Percentiles rank a stretch among this genome's conserved stretches.
These are phyloP conservation scores for Pyricularia sp. DNA, from an alignment of 2,329 filamentous ascomycete genomes.

Conservation along the genomic window DNA sequence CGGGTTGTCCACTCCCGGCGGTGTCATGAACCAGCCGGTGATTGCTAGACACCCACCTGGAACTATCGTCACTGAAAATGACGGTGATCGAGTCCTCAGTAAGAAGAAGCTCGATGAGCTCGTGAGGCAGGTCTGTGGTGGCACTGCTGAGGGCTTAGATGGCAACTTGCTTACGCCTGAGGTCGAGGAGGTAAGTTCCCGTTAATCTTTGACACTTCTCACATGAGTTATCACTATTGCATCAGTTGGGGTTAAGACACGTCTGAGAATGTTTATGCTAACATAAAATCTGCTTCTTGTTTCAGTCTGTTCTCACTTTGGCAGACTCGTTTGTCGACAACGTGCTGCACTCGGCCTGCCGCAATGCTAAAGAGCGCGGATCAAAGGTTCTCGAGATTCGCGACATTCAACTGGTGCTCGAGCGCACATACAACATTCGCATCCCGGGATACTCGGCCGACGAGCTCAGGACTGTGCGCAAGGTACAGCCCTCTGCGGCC, in stretches of 20 bases:
- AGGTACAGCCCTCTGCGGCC: constrained; percentile 75
- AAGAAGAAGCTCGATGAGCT: constrained; percentile 97
- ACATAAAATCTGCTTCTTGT: not conserved
- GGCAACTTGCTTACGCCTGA: constrained; percentile 78
- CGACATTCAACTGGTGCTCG: constrained; percentile 73
- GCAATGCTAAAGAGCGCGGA: constrained; percentile 85
- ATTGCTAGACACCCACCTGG: constrained; percentile 60
- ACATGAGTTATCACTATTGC: not conserved
- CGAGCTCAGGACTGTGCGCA: constrained; percentile 87
- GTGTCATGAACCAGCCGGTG: constrained; percentile 80
- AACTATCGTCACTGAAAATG: constrained; percentile 78
- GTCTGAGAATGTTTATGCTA: not conserved
- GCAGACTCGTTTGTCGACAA: constrained; percentile 94
- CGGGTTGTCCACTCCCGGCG: constrained; percentile 66
- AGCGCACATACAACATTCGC: constrained; percentile 80
- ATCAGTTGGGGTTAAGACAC: not conserved
- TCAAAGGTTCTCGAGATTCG: constrained; percentile 85
- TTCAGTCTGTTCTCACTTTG: constrained; percentile 72
- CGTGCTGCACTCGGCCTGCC: constrained; percentile 78
- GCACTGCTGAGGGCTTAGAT: constrained; percentile 60
- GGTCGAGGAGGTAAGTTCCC: constrained; percentile 73
- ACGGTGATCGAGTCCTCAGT: constrained; percentile 86
- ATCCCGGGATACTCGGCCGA: constrained; percentile 93
- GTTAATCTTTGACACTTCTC: not conserved
- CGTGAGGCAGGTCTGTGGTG: constrained; percentile 85